Evolutionary conservation across 169 alveolate species (phyloP), one percentile per base, ranked within the genome.

Genomic region (Plasmodium gonderi): DNA sequence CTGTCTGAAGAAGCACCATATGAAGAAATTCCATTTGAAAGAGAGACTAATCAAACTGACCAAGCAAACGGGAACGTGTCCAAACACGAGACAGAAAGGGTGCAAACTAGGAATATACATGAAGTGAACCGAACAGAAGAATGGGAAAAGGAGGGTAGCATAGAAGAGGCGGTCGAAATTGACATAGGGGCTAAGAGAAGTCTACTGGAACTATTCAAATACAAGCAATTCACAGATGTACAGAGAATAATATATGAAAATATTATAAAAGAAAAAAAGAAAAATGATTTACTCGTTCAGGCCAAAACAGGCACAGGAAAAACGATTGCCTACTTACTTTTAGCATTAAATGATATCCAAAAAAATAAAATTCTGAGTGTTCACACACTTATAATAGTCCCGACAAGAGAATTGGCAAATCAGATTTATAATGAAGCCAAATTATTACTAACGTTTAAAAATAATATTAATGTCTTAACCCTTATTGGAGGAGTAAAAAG

Each of bases 301-400:
- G 99, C 99, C 7, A 98, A 97, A 85, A 98, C 99, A 26, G 99
- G 99, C 9, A 95, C 98, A 23, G 99, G 99, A n/a, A 98, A 98
- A 93, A 97, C 99, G 0, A 97, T 97, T n/a, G 91, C 98, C 12
- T 97, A 96, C 91, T 97, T 96, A 49, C 89, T 97, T n/a, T 98
- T 99, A 78, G 98, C 98, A 14, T 95, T 98, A 60, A 91, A 94
- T 67, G 99, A 98, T 74, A 95, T 98, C 5, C 82, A 98, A 17
- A 97, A 97, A 91, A 93, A 92, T 80, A 93, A 96, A 40, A 95
- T 98, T 23, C 96, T 97, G 38, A 94, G 97, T 45, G 97, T 97
- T 79, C 98, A 94, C 82, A 99, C 99, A 6, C 94, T 97, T 38
- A 95, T 98, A 23, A 83, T 98, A 82, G 98, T 99, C n/a, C 99